Evolutionary conservation across 139 green algal genomes (phyloP), one percentile per base, ranked within the genome.

Genomic region (Pleodorina starrii): DNA sequence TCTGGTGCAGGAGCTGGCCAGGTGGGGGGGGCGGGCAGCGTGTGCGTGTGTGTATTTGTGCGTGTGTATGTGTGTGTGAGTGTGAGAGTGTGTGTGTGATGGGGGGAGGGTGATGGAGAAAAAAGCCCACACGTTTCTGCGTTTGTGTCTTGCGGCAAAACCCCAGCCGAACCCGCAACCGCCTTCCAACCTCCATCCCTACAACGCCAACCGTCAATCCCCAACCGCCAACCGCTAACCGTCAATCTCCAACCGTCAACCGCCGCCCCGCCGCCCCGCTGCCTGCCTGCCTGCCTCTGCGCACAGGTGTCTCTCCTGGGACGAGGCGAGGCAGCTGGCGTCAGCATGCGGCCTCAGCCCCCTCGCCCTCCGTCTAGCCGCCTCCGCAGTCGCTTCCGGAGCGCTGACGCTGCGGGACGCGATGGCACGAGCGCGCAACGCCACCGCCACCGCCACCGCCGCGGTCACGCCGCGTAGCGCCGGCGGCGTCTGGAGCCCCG

Each of bases 261-360:
- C n/a, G n/a, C n/a, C n/a, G n/a, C n/a, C n/a, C n/a, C n/a, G n/a
- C n/a, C n/a, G n/a, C n/a, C n/a, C n/a, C n/a, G n/a, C n/a, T n/a
- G n/a, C n/a, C n/a, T n/a, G n/a, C n/a, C n/a, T n/a, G n/a, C n/a
- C n/a, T n/a, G n/a, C n/a, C n/a, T n/a, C n/a, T n/a, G n/a, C n/a
- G n/a, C 21, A 12, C 79, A 86, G 80, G 25, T 87, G 80, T 42
- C 80, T 87, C 16, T 66, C 5, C n/a, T 14, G n/a, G 66, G 83
- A 88, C 19, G 83, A 88, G 46, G 83, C 83, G 5, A n/a, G 66
- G 25, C 44, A 68, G 66, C 83, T 88, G 46, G 83, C 57, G n/a
- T 5, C 35, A 0, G 63, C 83, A 1, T 80, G 68, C 66, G 63
- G 83, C 48, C 27, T n/a, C 32, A 57, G 5, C 14, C 66, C 83